phyloP scores from a whole-genome alignment of 768 basidiomycete species.

The Mycena belliarum region DNA sequence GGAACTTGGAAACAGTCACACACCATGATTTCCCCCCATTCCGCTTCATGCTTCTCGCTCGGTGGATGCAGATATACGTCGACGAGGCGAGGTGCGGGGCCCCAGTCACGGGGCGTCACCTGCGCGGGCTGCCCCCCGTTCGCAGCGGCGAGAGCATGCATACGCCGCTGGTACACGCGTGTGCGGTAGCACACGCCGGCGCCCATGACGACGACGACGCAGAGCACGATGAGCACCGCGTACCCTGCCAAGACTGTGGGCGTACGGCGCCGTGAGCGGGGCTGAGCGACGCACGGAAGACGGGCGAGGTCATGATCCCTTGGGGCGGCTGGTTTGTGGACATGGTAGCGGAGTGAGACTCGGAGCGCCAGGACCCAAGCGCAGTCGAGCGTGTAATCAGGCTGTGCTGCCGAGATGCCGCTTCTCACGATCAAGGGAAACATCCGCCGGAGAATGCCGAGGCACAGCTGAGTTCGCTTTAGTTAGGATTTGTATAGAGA shows the following conservation, averaged over 20 bases:
- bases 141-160: not conserved
- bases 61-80: not conserved
- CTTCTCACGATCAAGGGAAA: too few relatives aligned
- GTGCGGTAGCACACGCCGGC: not conserved
- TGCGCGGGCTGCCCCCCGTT: not conserved
- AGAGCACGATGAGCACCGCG: not conserved
- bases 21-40: not conserved
- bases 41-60: conserved; percentile 14
- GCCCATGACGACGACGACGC: not conserved
- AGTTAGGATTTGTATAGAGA: too few relatives aligned
- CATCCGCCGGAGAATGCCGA: too few relatives aligned
- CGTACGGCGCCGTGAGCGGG: not conserved
- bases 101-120: not conserved
- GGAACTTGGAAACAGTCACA: not conserved
- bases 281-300: not conserved
- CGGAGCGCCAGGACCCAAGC: too few relatives aligned
- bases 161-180: not conserved
- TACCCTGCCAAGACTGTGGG: not conserved
- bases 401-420: too few relatives aligned
- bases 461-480: too few relatives aligned
- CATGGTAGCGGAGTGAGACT: too few relatives aligned
- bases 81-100: not conserved
- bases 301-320: not conserved
- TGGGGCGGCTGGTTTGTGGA: too few relatives aligned
- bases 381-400: too few relatives aligned